Base-by-base conservation (phyloP, 2,329 filamentous ascomycete genomes). In the Parascedosporium putredinis region DNA sequence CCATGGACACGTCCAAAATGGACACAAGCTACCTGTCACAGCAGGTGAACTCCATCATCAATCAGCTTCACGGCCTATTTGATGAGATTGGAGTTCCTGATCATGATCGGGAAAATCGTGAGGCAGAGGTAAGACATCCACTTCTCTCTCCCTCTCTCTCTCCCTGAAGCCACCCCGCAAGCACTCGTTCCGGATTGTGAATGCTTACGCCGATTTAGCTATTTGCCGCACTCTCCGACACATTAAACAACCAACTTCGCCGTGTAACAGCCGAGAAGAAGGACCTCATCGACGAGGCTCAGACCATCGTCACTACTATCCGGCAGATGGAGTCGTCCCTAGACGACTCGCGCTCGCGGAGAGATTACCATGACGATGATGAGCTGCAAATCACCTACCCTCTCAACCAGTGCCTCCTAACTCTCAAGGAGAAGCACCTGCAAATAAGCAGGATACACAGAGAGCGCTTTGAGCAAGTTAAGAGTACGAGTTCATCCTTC, bases 31-130 rank as follows among this genome's bases (percentile, higher is more conserved):
- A 94, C 67, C 76, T 97, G 63, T 86, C 88, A 59, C 88, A 94
- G 66, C 93, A 97, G 79, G 88, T 98, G 70, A 93, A 88, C 58
- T 88, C 80, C 60, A 96, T 95, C 63, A 89, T 97, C 64, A 81
- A 81, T 66, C 89, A 96, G 69, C 78, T 98, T 53, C 91, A 97
- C 68, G 86, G 86, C 56, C 79, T 97, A 51, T 98, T 96, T 62
- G 93, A 98, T 66, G 91, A 98, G 64, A 98, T 98, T 61, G 93
- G 93, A 52, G 86, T 98, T n/a, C 81, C 91, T 24, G 81, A 73
- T 61, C 89, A 95, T 81, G 93, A 97, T 67, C 86, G 93, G 61
- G 89, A 97, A 63, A 76, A 80, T 46, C 79, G 93, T 60, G 91
- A 97, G 64, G 79, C 87, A 63, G 88, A 96, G 81, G 90, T 94